phyloP scores from a whole-genome alignment of 192 early-diverging fungal species.

The Coemansia reversa region DNA sequence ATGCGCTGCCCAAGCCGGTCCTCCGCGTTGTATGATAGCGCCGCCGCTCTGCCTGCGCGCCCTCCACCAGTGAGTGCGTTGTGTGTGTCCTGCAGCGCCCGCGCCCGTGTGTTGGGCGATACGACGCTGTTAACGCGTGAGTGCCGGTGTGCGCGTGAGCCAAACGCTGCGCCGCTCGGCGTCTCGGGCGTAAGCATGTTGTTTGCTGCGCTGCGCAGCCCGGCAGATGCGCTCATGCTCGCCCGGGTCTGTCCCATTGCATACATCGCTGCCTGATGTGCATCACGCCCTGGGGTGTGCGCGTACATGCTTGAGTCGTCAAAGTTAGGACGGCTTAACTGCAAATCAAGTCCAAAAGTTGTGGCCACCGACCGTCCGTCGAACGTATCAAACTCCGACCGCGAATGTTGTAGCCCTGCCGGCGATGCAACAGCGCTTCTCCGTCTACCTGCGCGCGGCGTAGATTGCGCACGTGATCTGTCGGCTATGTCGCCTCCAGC shows the following conservation, averaged over 20 bases:
- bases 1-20: constrained; percentile 10
- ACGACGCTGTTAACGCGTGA: constrained; percentile 38
- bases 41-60: constrained; percentile 8
- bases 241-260: constrained; percentile 17
- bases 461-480: not conserved
- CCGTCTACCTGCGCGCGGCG: not conserved
- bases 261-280: constrained; percentile 20
- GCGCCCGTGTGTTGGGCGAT: constrained; percentile 38
- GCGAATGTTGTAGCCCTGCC: constrained; percentile 28
- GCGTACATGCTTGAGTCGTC: constrained; percentile 46
- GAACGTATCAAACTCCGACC: constrained; percentile 36
- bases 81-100: constrained; percentile 36
- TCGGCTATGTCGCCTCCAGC: not conserved
- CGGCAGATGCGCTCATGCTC: constrained; percentile 3
- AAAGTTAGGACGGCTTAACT: constrained; percentile 26
- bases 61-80: constrained; percentile 37
- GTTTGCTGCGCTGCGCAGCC: constrained; percentile 17
- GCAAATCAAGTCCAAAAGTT: constrained; percentile 31
- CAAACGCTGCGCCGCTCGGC: constrained; percentile 19
- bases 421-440: constrained; percentile 2
- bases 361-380: constrained; percentile 34
- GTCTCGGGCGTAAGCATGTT: constrained; percentile 21
- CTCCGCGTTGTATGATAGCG: not conserved
- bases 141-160: constrained; percentile 11
- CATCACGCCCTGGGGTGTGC: constrained; percentile 37